Percentiles rank a stretch among this genome's conserved stretches.
These are phyloP conservation scores for Penicillium sp. DNA, from an alignment of 2,329 filamentous ascomycete species.

Conservation along the genomic window DNA sequence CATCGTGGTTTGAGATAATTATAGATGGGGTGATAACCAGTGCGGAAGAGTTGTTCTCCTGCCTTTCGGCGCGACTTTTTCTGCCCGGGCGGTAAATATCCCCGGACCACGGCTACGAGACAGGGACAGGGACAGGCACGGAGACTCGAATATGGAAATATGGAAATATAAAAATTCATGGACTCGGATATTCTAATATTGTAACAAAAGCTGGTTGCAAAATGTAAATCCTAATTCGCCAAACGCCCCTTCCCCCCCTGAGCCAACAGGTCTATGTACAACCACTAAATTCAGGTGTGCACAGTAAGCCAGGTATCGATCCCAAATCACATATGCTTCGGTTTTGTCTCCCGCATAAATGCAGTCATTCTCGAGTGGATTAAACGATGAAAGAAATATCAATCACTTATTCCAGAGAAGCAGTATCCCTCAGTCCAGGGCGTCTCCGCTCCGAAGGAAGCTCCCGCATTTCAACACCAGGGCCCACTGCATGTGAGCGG, in stretches of 20 bases:
- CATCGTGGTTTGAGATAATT: slow-evolving; percentile 42
- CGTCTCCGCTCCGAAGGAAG: slow-evolving; percentile 56
- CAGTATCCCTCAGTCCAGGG: slow-evolving; percentile 62
- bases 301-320: slow-evolving; percentile 17
- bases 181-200: neutral
- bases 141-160: neutral
- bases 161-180: neutral
- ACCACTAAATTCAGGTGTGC: slow-evolving; percentile 11
- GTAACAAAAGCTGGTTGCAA: slow-evolving; percentile 5
- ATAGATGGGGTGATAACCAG: slow-evolving; percentile 10
- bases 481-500: slow-evolving; percentile 66
- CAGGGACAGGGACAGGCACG: slow-evolving; percentile 1
- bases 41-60: slow-evolving; percentile 18
- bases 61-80: slow-evolving; percentile 34
- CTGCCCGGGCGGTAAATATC: slow-evolving; percentile 34
- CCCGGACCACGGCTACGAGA: slow-evolving; percentile 4
- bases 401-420: slow-evolving; percentile 60
- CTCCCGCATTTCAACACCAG: slow-evolving; percentile 77
- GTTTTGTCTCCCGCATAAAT: slow-evolving; percentile 19
- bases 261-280: slow-evolving; percentile 37
- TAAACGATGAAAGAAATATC: slow-evolving; percentile 5
- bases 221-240: slow-evolving; percentile 25
- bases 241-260: slow-evolving; percentile 31
- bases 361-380: slow-evolving; percentile 6
- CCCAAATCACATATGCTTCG: slow-evolving; percentile 19